A percentile compares a stretch with the other conserved stretches of the same genome.
Evolutionary conservation across 805 yeast species (phyloP).

Genomic region (Myxozyma nipponensis): DNA sequence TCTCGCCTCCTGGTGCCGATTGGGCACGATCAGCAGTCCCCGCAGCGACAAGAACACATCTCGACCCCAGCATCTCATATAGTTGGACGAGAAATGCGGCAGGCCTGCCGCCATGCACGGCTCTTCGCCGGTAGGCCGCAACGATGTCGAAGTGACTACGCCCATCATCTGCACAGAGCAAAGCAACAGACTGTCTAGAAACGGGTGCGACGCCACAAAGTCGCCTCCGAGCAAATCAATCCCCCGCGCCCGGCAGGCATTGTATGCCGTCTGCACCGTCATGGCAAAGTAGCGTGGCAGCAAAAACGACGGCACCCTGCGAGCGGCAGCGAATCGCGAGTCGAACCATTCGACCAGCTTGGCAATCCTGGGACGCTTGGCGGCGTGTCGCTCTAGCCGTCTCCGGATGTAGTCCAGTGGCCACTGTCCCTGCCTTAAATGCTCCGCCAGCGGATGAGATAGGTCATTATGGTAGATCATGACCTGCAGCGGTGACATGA

Average conservation of each 20-base stretch:
- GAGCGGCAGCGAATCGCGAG: slow-evolving; percentile 58
- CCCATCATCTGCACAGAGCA: slow-evolving; percentile 88
- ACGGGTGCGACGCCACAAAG: slow-evolving; percentile 60
- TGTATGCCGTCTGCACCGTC: slow-evolving; percentile 77
- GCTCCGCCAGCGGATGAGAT: slow-evolving; percentile 78
- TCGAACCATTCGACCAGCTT: slow-evolving; percentile 68
- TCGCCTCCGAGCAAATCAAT: slow-evolving; percentile 51
- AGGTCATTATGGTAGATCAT: slow-evolving; percentile 68
- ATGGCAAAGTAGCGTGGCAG: slow-evolving; percentile 85
- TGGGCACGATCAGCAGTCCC: slow-evolving; percentile 75
- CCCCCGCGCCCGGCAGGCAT: slow-evolving; percentile 69
- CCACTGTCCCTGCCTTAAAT: slow-evolving; percentile 82
- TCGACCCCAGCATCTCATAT: slow-evolving; percentile 98
- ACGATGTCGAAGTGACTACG: slow-evolving; percentile 63
- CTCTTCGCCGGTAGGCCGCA: slow-evolving; percentile 55
- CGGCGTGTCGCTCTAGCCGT: slow-evolving; percentile 55
- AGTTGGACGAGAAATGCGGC: slow-evolving; percentile 86
- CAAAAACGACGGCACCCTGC: slow-evolving; percentile 68
- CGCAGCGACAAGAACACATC: slow-evolving; percentile 86
- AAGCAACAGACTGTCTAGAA: slow-evolving; percentile 74
- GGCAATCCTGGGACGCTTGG: slow-evolving; percentile 46
- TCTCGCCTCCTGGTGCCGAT: slow-evolving; percentile 73
- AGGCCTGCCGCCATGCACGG: slow-evolving; percentile 93
- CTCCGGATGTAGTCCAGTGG: slow-evolving; percentile 71
- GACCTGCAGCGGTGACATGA: slow-evolving; percentile 65